Conservation (phyloP, 2,329 filamentous ascomycete species). For the Ceratocystis papillata region DNA sequence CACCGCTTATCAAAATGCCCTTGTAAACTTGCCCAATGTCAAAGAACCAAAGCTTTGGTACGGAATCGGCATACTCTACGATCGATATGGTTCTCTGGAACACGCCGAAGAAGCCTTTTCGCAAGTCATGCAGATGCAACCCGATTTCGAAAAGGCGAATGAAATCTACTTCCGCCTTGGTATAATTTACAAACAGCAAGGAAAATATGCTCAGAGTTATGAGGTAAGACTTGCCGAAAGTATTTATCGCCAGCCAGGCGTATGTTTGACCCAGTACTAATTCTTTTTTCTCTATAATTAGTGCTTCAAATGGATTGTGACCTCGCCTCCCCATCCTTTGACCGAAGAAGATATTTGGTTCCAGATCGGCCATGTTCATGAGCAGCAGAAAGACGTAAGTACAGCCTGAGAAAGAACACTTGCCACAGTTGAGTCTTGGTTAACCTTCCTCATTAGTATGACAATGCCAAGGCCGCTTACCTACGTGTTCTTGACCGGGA, state of each 20-base stretch:
- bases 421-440: not conserved
- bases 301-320: conserved; percentile 98
- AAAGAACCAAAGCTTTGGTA: conserved; percentile 98
- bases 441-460: conserved; percentile 53
- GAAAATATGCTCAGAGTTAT: conserved; percentile 82
- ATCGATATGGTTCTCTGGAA: conserved; percentile 89
- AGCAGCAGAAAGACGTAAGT: conserved; percentile 95
- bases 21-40: conserved; percentile 74
- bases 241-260: no score
- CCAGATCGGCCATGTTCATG: conserved; percentile 96
- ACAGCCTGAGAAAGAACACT: not conserved
- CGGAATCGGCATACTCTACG: conserved; percentile 93
- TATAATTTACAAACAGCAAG: conserved; percentile 99
- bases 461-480: conserved; percentile 85
- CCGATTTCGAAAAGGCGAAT: conserved; percentile 95
- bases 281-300: conserved; percentile 32
- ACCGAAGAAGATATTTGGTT: conserved; percentile 99
- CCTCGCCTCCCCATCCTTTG: conserved; percentile 77
- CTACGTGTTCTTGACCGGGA: conserved; percentile 86
- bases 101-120: conserved; percentile 98
- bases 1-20: conserved; percentile 86
- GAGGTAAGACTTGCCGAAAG: conserved; percentile 48
- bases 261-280: conserved; percentile 26
- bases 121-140: conserved; percentile 97
- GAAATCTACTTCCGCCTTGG: conserved; percentile 97